Evolutionary conservation across 2,329 filamentous ascomycete genomes (phyloP).

Genomic region (Monilinia fructicola): DNA sequence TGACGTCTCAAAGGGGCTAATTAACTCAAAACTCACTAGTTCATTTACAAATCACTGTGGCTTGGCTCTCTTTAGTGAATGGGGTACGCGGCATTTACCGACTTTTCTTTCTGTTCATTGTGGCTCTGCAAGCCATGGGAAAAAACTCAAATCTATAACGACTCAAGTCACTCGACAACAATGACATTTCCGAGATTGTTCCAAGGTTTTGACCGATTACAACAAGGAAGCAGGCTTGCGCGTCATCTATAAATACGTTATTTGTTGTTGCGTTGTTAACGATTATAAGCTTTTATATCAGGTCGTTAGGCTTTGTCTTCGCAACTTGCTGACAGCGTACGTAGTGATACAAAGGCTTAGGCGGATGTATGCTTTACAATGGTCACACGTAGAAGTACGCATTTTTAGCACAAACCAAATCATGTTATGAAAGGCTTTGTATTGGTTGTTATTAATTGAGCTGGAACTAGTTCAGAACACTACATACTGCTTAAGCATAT

Average conservation of each 20-base stretch:
- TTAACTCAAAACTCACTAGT: background rate
- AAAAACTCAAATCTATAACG: background rate
- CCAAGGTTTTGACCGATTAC: background rate
- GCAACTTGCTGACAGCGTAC: background rate
- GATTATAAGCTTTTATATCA: background rate
- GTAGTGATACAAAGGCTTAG: background rate
- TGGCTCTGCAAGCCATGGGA: background rate
- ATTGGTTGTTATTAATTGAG: background rate
- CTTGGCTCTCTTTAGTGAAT: conserved; percentile 7
- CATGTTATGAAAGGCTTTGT: background rate
- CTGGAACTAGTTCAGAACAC: background rate
- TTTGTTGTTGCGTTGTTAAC: background rate
- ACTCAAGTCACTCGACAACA: background rate
- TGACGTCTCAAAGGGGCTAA: conserved; percentile 3
- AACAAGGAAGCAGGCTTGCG: conserved; percentile 3
- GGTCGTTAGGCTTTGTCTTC: background rate
- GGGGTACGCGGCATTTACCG: background rate
- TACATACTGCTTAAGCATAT: conserved; percentile 10
- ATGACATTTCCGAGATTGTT: conserved; percentile 3
- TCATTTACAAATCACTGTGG: background rate
- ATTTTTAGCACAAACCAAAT: background rate
- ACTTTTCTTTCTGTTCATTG: background rate
- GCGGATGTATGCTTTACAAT: background rate
- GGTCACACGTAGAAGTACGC: background rate
- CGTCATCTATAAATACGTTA: conserved; percentile 10